Base-by-base conservation (phyloP, 768 basidiomycete genomes). In the Psilocybe sp. region DNA sequence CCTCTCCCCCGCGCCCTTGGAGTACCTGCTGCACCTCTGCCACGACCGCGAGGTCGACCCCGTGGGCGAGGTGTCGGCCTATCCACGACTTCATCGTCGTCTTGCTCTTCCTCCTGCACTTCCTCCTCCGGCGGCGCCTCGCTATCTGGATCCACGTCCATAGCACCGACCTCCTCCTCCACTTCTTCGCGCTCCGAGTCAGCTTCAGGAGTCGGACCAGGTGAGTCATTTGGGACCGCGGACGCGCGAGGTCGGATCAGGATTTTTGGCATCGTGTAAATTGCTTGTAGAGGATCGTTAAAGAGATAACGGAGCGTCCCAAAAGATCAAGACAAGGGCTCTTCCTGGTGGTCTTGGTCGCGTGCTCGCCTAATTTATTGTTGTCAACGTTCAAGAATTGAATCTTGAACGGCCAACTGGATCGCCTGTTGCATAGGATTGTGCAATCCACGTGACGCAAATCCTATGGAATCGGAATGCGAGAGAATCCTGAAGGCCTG, bases 221-320 rank as follows among this genome's bases (percentile, higher is more conserved):
- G 46, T 20, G 59, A 49, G 39, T 61, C 50, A 42, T 58, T 54
- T 43, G 49, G 51, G 36, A 58, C 46, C 11, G 67, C 53, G 37
- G 69, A 55, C 10, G 62, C 50, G 32, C 75, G 69, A 16, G 76
- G 70, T 58, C 74, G 78, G 46, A 80, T 78, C 45, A 80, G 69
- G 51, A 80, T 80, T 69, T 78, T 80, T 33, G 74, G 68, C 34
- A 72, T 63, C 35, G 63, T 14, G n/a, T 31, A 14, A 39, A 41
- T 28, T 4, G 7, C 23, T 3, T 28, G 4, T 3, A 28, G 7
- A 28, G 7, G 23, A 28, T 4, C 23, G 23, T 28, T 28, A 3
- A 28, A 28, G 23, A 28, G 7, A 4, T 28, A 28, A 7, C 23
- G 3, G 23, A 28, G 23, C 4, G 7, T 3, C 23, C 23, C 23